These are phyloP conservation scores for Tirmania nivea DNA, from an alignment of 495 filamentous ascomycete species.

Conservation along the genomic window DNA sequence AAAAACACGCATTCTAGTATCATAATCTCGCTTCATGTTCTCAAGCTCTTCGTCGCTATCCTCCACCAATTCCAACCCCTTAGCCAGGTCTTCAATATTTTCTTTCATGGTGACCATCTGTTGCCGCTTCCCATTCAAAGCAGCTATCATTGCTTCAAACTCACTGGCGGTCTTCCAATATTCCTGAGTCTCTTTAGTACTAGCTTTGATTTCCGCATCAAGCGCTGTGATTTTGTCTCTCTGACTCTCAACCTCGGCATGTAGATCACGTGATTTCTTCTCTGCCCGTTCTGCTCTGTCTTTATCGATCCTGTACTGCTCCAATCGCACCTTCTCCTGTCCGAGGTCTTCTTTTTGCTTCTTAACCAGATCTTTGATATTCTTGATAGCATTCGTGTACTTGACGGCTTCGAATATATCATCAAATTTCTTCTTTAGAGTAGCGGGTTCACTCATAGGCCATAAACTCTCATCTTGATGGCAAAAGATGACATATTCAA, in stretches of 20 bases:
- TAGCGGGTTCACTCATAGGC: conserved; percentile 79
- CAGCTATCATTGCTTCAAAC: conserved; percentile 42
- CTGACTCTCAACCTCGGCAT: conserved; percentile 50
- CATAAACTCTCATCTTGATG: conserved; percentile 95
- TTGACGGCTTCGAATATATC: conserved; percentile 94
- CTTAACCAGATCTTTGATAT: conserved; percentile 69
- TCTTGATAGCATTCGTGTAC: conserved; percentile 92
- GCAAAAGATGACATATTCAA: conserved; percentile 92
- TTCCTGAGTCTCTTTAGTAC: conserved; percentile 22
- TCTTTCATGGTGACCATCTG: conserved; percentile 37
- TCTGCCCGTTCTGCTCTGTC: conserved; percentile 56
- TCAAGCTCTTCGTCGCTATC: conserved; percentile 52
- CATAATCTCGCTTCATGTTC: conserved; percentile 58
- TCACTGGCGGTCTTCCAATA: conserved; percentile 38
- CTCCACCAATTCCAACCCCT: conserved; percentile 48
- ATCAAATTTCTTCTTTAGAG: conserved; percentile 81
- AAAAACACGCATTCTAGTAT: conserved; percentile 43
- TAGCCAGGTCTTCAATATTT: conserved; percentile 31
- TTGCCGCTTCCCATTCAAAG: conserved; percentile 53
- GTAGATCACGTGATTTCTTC: conserved; percentile 38
- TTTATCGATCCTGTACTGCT: conserved; percentile 64
- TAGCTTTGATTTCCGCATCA: conserved; percentile 29
- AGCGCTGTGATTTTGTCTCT: conserved; percentile 35
- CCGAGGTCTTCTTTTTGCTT: conserved; percentile 53
- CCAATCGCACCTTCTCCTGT: conserved; percentile 46